Evolutionary conservation across 805 yeast genomes (phyloP), one percentile per base, ranked within the genome.

Genomic region (Ogataea saltuana): DNA sequence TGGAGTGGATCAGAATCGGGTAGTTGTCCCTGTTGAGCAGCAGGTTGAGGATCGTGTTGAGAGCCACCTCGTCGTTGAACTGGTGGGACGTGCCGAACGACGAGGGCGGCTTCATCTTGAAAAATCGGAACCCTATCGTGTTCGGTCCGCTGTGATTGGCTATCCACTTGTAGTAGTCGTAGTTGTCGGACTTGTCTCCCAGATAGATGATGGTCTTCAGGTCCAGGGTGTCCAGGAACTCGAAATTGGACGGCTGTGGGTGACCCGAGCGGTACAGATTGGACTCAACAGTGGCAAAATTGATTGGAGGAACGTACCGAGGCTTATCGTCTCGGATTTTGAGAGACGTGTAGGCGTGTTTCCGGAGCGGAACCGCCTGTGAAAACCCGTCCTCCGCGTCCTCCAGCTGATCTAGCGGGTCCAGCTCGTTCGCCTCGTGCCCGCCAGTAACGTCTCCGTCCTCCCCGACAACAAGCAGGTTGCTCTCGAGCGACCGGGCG

Each of bases 211-310:
- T 88, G 0, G 97, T 89, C 54, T 79, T 80, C 46, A 91, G 65
- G 25, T 80, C 71, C 37, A 93, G 65, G 21, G 81, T 83, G 52
- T 76, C 75, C 17, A 91, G 71, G 53, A 88, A 93, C n/a, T 83
- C 78, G 56, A 81, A 88, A 66, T 89, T 91, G 50, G 81, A 76
- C 0, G 88, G 85, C 70, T 88, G 86, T 1, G 99, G 99, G 58
- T 90, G 95, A 1, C 99, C 99, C 1, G 95, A 83, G 15, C 99
- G 69, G 62, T 90, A 91, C 10, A 91, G 78, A 6, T 86, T 82
- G 44, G 88, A 89, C 46, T 87, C 96, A 2, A 93, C 96, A 17
- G 88, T 77, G 1, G 95, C 78, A 57, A 91, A 91, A 63, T 88
- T 90, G 53, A 93, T 72, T 1, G 99, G 99, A 4, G 99, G 99